A percentile compares a stretch with the other conserved stretches of the same genome.
Evolutionary conservation across 768 basidiomycete species (phyloP).

Genomic region (Rubroboletus satanas): DNA sequence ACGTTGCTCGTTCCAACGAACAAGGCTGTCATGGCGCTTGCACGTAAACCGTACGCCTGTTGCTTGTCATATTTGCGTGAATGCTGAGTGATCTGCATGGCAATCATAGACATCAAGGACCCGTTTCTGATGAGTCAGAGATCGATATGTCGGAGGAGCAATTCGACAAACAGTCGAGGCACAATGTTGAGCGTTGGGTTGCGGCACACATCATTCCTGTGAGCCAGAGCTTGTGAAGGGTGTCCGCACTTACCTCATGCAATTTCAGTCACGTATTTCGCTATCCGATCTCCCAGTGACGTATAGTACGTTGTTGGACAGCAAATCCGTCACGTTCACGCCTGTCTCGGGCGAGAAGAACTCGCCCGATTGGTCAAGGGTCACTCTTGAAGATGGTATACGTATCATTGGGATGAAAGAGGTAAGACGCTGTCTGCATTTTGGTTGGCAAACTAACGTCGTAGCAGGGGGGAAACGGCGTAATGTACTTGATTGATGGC

Average conservation of each 20-base stretch:
- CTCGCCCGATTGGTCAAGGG: slow-evolving; percentile 53
- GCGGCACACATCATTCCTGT: slow-evolving; percentile 84
- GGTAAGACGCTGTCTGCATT: slow-evolving; percentile 36
- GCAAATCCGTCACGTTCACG: slow-evolving; percentile 55
- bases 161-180: slow-evolving; percentile 53
- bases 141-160: slow-evolving; percentile 64
- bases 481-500: slow-evolving; percentile 42
- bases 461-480: slow-evolving; percentile 40
- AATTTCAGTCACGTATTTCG: slow-evolving; percentile 40
- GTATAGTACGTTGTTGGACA: slow-evolving; percentile 57
- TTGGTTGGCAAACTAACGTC: not conserved
- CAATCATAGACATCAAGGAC: slow-evolving; percentile 55
- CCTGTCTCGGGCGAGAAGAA: slow-evolving; percentile 31
- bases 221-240: slow-evolving; percentile 14
- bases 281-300: slow-evolving; percentile 37
- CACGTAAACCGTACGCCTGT: slow-evolving; percentile 72
- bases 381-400: slow-evolving; percentile 52
- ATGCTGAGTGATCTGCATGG: not conserved
- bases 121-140: slow-evolving; percentile 37
- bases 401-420: slow-evolving; percentile 58
- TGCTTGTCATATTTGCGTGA: not conserved
- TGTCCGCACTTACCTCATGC: not conserved
- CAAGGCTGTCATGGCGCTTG: slow-evolving; percentile 78
- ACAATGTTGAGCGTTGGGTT: slow-evolving; percentile 77
- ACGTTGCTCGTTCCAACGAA: slow-evolving; percentile 84